phyloP scores from a whole-genome alignment of 129 eudicot genomes.

The Centrapalus pauciflorus region DNA sequence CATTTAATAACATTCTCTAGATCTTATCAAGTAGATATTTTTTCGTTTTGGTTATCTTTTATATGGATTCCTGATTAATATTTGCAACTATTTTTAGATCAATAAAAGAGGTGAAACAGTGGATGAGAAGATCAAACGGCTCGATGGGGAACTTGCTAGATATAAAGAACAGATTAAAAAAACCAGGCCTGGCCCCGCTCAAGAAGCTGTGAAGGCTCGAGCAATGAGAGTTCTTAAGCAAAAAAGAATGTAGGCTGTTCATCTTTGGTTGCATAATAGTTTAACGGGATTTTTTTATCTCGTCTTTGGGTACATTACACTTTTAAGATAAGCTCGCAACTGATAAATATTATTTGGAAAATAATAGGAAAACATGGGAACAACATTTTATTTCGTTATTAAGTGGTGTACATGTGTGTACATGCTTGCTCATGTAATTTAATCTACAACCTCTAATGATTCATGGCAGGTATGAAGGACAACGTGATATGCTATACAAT shows the following conservation, averaged over 20 bases:
- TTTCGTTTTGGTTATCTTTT: background rate
- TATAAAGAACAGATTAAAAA: constrained; percentile 73
- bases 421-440: background rate
- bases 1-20: background rate
- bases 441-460: constrained; percentile 1
- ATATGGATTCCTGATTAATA: background rate
- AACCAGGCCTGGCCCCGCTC: constrained; percentile 95
- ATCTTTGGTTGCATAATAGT: background rate
- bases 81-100: constrained; percentile 40
- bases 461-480: constrained; percentile 72
- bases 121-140: constrained; percentile 87
- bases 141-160: constrained; percentile 78
- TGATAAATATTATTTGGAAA: constrained; percentile 6
- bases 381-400: background rate
- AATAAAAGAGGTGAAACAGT: constrained; percentile 83
- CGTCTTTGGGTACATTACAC: background rate
- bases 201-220: constrained; percentile 87
- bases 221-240: constrained; percentile 96
- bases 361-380: background rate
- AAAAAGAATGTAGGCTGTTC: constrained; percentile 56
- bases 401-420: background rate
- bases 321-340: background rate
- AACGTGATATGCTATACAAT: constrained; percentile 78
- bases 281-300: background rate
- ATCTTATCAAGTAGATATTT: background rate